These are phyloP conservation scores for Angomonas deanei DNA, from an alignment of 208 protist species.

Conservation along the genomic window DNA sequence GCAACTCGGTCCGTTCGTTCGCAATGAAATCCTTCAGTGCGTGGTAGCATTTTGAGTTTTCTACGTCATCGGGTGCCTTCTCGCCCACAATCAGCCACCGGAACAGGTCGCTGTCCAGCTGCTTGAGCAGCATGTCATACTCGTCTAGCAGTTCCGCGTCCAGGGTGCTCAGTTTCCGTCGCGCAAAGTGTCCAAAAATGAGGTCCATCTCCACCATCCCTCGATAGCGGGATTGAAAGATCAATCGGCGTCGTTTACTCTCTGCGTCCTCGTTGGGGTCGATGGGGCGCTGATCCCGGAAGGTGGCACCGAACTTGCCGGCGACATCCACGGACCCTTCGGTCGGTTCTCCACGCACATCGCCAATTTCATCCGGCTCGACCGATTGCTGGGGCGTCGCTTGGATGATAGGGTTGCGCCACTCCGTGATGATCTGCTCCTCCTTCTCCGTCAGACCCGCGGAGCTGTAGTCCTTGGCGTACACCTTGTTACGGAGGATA, in stretches of 20 bases:
- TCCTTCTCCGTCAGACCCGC: conserved; percentile 26
- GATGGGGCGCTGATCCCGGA: conserved; percentile 56
- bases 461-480: conserved; percentile 11
- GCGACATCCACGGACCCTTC: conserved; percentile 27
- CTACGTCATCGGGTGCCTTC: conserved; percentile 41
- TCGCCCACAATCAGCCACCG: conserved; percentile 77
- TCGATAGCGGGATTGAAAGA: conserved; percentile 81
- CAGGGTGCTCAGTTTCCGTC: conserved; percentile 39
- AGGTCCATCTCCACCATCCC: conserved; percentile 91
- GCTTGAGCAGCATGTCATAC: conserved; percentile 78
- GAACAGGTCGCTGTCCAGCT: conserved; percentile 85
- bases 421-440: conserved; percentile 29
- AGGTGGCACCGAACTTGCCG: conserved; percentile 31
- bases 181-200: conserved; percentile 78
- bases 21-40: conserved; percentile 54
- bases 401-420: conserved; percentile 16
- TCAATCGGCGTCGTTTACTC: conserved; percentile 62
- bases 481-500: conserved; percentile 23
- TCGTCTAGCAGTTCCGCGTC: conserved; percentile 49
- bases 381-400: conserved; percentile 8
- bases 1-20: conserved; percentile 47
- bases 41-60: conserved; percentile 31
- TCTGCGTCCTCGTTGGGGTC: conserved; percentile 50
- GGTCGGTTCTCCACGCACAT: conserved; percentile 11
- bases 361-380: conserved; percentile 13